Percentiles rank a stretch among this genome's conserved stretches.
These are phyloP conservation scores for Penicillium rolfsii DNA, from an alignment of 2,329 filamentous ascomycete genomes.

Conservation along the genomic window DNA sequence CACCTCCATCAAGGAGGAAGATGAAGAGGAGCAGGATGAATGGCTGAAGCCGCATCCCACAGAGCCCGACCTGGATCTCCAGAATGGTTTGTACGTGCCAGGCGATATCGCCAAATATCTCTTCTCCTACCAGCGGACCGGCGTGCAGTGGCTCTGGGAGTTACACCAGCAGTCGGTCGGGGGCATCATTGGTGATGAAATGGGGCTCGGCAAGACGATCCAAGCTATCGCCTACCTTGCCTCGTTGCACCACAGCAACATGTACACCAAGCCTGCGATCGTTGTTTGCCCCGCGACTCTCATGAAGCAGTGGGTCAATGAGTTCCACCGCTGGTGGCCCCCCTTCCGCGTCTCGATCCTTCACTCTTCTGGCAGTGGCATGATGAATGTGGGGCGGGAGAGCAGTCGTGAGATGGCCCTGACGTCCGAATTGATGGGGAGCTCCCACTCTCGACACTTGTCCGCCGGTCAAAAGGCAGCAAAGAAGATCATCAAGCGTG, in stretches of 20 bases:
- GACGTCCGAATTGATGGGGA: slow-evolving; percentile 60
- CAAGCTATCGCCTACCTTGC: slow-evolving; percentile 82
- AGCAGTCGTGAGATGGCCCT: slow-evolving; percentile 65
- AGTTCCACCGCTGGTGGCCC: slow-evolving; percentile 99
- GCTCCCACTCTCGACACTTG: slow-evolving; percentile 41
- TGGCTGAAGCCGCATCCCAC: slow-evolving; percentile 88
- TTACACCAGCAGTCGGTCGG: slow-evolving; percentile 87
- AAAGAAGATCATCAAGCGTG: slow-evolving; percentile 77
- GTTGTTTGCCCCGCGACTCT: slow-evolving; percentile 93
- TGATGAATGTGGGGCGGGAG: slow-evolving; percentile 75
- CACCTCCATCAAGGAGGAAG: slow-evolving; percentile 43
- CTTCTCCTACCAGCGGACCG: slow-evolving; percentile 96
- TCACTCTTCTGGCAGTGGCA: slow-evolving; percentile 93
- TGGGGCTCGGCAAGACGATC: slow-evolving; percentile 97
- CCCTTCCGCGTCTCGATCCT: slow-evolving; percentile 93
- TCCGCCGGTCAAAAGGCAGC: slow-evolving; percentile 68
- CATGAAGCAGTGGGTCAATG: slow-evolving; percentile 96
- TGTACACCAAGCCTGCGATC: slow-evolving; percentile 80
- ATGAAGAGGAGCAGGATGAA: slow-evolving; percentile 53
- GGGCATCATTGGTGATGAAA: slow-evolving; percentile 95
- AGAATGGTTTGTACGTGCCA: slow-evolving; percentile 76
- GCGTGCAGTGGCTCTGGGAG: slow-evolving; percentile 94
- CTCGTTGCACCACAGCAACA: slow-evolving; percentile 87
- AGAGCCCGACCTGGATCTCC: slow-evolving; percentile 72
- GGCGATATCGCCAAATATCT: slow-evolving; percentile 91